Conservation (phyloP, 257 asterid species). For the Solanum bulbocastanum region DNA sequence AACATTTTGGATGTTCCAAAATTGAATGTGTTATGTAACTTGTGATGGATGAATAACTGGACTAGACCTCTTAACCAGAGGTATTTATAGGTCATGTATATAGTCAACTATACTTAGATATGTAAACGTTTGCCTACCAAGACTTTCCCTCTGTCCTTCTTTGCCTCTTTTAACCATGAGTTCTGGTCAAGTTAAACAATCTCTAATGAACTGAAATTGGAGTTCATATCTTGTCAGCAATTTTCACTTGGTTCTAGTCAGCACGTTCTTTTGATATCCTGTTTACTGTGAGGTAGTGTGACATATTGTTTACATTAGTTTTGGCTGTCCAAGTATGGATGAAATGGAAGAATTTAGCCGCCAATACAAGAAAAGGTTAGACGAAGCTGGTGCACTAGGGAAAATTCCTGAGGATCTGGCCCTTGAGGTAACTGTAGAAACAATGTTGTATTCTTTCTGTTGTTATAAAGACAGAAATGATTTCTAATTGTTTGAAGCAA, state of each 20-base stretch:
- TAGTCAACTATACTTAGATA: not conserved
- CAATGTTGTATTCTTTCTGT: not conserved
- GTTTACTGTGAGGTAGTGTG: not conserved
- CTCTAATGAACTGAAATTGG: not conserved
- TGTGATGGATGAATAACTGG: not conserved
- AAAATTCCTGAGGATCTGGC: conserved; percentile 85
- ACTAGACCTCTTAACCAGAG: not conserved
- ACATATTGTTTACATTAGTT: conserved; percentile 26
- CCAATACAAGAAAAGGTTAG: conserved; percentile 51
- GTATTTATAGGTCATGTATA: not conserved
- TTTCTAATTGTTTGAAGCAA: not conserved
- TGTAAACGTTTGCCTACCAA: not conserved
- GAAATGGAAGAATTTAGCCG: conserved; percentile 71
- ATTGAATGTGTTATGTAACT: not conserved
- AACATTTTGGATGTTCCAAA: not conserved
- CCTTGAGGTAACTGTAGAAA: conserved; percentile 45
- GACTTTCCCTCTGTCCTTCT: not conserved
- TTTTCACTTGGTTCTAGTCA: not conserved
- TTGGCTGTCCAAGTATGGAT: conserved; percentile 76
- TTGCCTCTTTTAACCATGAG: not conserved
- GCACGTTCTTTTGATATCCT: not conserved
- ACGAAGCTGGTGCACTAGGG: conserved; percentile 62
- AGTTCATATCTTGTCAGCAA: not conserved
- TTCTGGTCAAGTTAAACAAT: not conserved
- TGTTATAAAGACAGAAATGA: not conserved